Percentiles rank a stretch among this genome's conserved stretches.
phyloP scores from a whole-genome alignment of 1,284 basidiomycete species.

The Cutaneotrichosporon cavernicola region DNA sequence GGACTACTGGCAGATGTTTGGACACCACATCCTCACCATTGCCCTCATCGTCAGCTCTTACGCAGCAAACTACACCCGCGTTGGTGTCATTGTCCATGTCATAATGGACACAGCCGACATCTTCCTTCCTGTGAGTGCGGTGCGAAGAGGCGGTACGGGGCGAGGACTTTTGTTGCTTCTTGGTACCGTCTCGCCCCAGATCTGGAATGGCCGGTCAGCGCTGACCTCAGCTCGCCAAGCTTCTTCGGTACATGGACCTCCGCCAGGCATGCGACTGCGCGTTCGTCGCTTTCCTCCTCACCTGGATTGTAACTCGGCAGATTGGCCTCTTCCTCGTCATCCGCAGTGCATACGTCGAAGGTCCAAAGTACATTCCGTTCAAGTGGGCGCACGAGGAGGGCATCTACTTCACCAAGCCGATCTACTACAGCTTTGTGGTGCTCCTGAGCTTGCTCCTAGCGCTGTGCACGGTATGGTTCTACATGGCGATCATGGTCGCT shows the following conservation, averaged over 20 bases:
- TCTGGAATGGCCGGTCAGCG: not conserved
- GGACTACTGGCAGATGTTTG: conserved; percentile 94
- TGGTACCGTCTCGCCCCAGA: not conserved
- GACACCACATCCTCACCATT: conserved; percentile 89
- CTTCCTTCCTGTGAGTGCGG: conserved; percentile 72
- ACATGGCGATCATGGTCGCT: conserved; percentile 77
- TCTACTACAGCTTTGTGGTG: conserved; percentile 59
- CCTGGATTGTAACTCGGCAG: conserved; percentile 87
- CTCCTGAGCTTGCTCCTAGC: conserved; percentile 62
- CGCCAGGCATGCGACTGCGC: conserved; percentile 69
- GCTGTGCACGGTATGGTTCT: conserved; percentile 80
- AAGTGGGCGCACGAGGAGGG: conserved; percentile 64
- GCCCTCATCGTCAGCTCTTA: conserved; percentile 76
- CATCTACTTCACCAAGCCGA: conserved; percentile 59
- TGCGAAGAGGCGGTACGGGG: not conserved
- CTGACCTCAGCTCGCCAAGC: conserved; percentile 73
- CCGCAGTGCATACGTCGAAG: conserved; percentile 61
- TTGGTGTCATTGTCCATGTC: conserved; percentile 82
- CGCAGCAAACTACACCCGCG: conserved; percentile 75
- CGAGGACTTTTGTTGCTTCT: not conserved
- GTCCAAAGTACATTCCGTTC: conserved; percentile 57
- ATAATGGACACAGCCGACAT: conserved; percentile 95
- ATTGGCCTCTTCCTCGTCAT: conserved; percentile 72
- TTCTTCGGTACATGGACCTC: conserved; percentile 78
- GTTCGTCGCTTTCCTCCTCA: conserved; percentile 78